Evolutionary conservation across 306 rosid genomes (phyloP), one percentile per base, ranked within the genome.

Genomic region (Prunus padus): DNA sequence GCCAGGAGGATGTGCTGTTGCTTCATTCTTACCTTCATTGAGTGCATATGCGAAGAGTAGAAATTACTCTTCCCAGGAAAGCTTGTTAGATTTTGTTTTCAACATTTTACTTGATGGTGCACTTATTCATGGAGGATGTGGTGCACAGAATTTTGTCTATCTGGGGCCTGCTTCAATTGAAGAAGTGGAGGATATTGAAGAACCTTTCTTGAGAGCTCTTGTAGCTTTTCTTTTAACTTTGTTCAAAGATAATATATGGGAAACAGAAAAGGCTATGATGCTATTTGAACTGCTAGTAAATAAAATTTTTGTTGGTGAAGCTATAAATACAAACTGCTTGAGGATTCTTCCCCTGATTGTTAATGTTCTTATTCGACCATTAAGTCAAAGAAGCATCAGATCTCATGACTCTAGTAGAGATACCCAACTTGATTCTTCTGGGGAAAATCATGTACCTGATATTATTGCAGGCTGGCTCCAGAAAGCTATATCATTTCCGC

Each of bases 181-280:
- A 71, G 82, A 85, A 73, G 77, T 86, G 54, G 91, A 87, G 79
- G 82, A 78, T 82, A 92, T 89, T 86, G 83, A 85, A 84, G 97
- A 92, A 83, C 97, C 98, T n/a, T 95, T 92, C 87, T 82, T 95
- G 82, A 92, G 93, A 84, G 98, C 95, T 19, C 90, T 92, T 67
- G 81, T 88, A 74, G 86, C 93, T 72, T 77, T 90, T 71, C 80
- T 95, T 66, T 80, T 75, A 31, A 81, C 89, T 80, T 74, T 95
- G 83, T 87, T 95, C 73, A 75, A 85, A 76, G 95, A 92, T 77
- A 80, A 83, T 56, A 85, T 92, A 79, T 95, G 97, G 98, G 92
- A 71, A 47, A 23, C 69, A 40, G 82, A 70, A 78, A 90, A 90
- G 81, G 90, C 96, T 67, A 45, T 40, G 68, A 42, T 44, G 77